These are phyloP conservation scores for Apophysomyces variabilis DNA, from an alignment of 371 early-diverging fungal species.

Conservation along the genomic window DNA sequence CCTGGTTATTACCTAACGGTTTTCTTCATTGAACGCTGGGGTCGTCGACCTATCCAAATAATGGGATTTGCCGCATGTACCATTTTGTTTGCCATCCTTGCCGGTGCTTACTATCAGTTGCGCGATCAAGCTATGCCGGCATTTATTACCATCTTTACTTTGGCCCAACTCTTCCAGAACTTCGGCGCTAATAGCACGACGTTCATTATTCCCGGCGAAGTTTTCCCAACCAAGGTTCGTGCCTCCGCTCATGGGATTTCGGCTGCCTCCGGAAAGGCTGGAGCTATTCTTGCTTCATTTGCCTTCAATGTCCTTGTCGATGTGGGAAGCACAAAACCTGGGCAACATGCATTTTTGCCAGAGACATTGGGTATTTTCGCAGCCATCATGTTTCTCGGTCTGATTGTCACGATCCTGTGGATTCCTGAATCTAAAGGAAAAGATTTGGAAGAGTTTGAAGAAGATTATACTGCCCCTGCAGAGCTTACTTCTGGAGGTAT, in stretches of 20 bases:
- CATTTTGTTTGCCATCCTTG: constrained; percentile 77
- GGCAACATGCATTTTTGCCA: constrained; percentile 67
- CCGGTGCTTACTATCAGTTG: constrained; percentile 66
- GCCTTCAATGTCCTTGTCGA: constrained; percentile 66
- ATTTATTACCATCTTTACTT: constrained; percentile 75
- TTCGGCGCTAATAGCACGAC: constrained; percentile 94
- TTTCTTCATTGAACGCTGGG: constrained; percentile 75
- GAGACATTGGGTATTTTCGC: constrained; percentile 72
- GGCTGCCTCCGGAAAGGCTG: constrained; percentile 87
- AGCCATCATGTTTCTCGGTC: constrained; percentile 69
- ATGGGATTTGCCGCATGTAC: constrained; percentile 78
- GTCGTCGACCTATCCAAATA: constrained; percentile 83
- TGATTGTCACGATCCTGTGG: constrained; percentile 52
- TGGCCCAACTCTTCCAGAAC: constrained; percentile 83
- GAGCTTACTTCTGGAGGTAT: background rate
- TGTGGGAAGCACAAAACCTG: constrained; percentile 50
- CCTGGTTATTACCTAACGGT: constrained; percentile 91
- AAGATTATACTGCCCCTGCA: constrained; percentile 32
- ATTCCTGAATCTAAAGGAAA: constrained; percentile 62
- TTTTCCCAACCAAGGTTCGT: constrained; percentile 90
- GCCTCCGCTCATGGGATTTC: constrained; percentile 90
- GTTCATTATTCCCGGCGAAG: constrained; percentile 90
- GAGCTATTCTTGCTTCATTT: constrained; percentile 69
- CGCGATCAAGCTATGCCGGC: constrained; percentile 60
- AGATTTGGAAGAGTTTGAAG: constrained; percentile 62